Percentiles rank a stretch among this genome's conserved stretches.
phyloP scores from a whole-genome alignment of 2,329 filamentous ascomycete species.

The Stagonosporopsis tanaceti region DNA sequence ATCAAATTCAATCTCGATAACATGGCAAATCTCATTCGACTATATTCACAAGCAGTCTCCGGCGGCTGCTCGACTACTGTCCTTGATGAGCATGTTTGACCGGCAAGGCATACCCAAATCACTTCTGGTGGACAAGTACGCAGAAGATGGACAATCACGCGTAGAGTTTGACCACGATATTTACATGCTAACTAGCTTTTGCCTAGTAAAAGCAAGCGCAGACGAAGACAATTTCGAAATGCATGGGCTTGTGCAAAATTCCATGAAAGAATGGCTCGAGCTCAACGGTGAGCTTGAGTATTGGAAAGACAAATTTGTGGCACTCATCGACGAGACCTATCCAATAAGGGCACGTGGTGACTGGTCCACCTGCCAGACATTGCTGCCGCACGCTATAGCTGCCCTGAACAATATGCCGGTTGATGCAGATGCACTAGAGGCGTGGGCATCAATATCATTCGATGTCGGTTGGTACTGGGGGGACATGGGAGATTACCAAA shows the following conservation, averaged over 20 bases:
- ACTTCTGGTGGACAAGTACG: constrained; percentile 25
- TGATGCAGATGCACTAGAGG: not conserved
- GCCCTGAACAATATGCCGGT: constrained; percentile 3
- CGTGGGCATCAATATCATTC: constrained; percentile 11
- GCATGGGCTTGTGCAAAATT: constrained; percentile 32
- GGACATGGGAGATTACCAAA: not conserved
- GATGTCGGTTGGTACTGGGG: not conserved
- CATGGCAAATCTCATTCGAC: constrained; percentile 47
- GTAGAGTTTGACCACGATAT: constrained; percentile 31
- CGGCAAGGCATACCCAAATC: constrained; percentile 31
- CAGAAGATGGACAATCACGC: not conserved
- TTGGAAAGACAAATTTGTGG: constrained; percentile 21
- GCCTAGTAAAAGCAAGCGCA: constrained; percentile 16
- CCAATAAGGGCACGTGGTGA: not conserved
- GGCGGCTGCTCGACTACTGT: constrained; percentile 53
- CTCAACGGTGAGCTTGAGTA: constrained; percentile 23
- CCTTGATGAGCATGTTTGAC: constrained; percentile 44
- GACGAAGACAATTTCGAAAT: constrained; percentile 23
- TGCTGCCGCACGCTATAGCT: constrained; percentile 22
- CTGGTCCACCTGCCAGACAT: not conserved
- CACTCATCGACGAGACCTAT: not conserved
- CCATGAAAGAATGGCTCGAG: constrained; percentile 31
- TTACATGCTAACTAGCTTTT: constrained; percentile 24
- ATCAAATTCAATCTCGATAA: constrained; percentile 39
- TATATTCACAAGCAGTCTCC: constrained; percentile 44